Conservation (phyloP, 2,329 filamentous ascomycete species). For the Lasiodiplodia sp. region DNA sequence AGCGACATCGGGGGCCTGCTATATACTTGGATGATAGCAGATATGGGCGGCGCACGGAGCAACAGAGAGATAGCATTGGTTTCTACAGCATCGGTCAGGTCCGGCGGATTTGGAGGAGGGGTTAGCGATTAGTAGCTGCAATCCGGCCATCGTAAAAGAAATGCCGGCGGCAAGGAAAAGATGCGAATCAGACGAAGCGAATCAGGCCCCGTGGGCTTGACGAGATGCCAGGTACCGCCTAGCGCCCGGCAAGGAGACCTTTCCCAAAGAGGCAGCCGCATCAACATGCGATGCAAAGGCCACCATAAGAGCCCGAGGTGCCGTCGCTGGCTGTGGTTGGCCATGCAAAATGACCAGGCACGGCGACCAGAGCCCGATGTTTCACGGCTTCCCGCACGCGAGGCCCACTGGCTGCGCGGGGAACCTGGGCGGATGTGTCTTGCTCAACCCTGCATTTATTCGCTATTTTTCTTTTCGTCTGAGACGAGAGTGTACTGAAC, state of each 20-base stretch:
- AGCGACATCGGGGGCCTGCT: background rate
- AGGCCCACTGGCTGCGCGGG: background rate
- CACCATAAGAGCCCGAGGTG: background rate
- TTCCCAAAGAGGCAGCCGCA: conserved; percentile 21
- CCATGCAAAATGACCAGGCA: background rate
- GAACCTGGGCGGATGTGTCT: background rate
- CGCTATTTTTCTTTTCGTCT: conserved; percentile 8
- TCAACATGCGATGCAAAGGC: conserved; percentile 1
- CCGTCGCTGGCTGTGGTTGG: background rate
- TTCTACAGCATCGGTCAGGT: conserved; percentile 19
- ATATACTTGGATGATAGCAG: background rate
- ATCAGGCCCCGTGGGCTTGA: background rate
- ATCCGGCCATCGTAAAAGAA: background rate
- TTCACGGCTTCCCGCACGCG: conserved; percentile 11
- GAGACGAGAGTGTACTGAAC: conserved; percentile 13
- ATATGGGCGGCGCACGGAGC: conserved; percentile 15
- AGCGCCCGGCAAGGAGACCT: conserved; percentile 15
- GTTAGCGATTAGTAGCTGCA: conserved; percentile 1
- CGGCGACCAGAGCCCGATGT: conserved; percentile 8
- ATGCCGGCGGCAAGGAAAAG: background rate
- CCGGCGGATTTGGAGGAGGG: background rate
- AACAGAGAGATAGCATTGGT: conserved; percentile 2
- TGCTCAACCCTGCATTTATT: background rate
- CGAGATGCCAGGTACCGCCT: conserved; percentile 24
- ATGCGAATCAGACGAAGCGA: conserved; percentile 18